Base-by-base conservation (phyloP, 2,329 filamentous ascomycete genomes). In the Sclerotinia borealis region DNA sequence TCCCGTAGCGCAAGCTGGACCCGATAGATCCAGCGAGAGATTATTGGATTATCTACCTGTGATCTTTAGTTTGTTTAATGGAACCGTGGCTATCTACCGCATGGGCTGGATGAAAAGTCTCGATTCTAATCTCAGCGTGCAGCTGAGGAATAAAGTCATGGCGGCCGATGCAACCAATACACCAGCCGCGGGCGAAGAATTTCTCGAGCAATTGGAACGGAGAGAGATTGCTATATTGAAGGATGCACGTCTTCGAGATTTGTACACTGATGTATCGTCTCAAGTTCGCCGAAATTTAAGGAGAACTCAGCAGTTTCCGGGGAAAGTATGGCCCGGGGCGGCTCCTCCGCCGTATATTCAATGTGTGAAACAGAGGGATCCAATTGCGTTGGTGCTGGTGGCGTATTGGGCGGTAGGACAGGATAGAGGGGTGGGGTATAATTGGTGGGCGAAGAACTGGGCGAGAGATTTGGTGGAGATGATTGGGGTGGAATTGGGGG, bases 381-480 rank as follows among this genome's bases (percentile, higher is more conserved):
- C 37, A 8, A 62, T 62, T 22, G 59, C 59, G 2, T 62, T 62
- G 49, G 25, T 62, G 10, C 1, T 62, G 31, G 50, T 62, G 5
- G 50, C 50, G 3, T 62, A 62, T 29, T 61, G 49, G 59, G 50
- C 49, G 7, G 39, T 62, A 29, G 49, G 59, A 27, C 59, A 62
- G 11, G 50, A 56, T 48, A 47, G 49, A 29, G 59, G 59, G 5
- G 29, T 62, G 9, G 59, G 59, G 5, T 47, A 56, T 37, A 45
- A 62, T 55, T 62, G 59, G 59, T 62, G 59, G 59, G 59, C 49
- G 22, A 62, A 31, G 22, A 47, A 56, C 27, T 56, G 59, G 59
- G 59, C 29, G 4, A 39, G 50, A 15, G 48, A 47, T 36, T 22
- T 62, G 29, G 59, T 62, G 31, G 50, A 48, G 3, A 22, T 29